Base-by-base conservation (phyloP, 345 rosid species). In the Ricinus communis region DNA sequence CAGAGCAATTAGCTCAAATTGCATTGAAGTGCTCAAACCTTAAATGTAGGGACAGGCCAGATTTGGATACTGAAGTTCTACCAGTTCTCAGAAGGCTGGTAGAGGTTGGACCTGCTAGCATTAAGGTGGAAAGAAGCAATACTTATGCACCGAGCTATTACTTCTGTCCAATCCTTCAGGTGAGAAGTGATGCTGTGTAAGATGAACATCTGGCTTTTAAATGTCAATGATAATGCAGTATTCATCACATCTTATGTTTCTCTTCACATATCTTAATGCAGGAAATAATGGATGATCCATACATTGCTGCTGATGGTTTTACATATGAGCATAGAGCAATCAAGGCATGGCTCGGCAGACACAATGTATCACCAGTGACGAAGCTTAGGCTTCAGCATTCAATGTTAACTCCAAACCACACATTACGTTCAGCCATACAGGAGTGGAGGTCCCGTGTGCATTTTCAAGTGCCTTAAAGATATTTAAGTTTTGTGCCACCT, bases 281-380 rank as follows among this genome's bases (percentile, higher is more conserved):
- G 97, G 96, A 91, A 79, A 72, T 93, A 55, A 91, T 89, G 94
- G 94, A 86, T 63, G 90, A 93, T 75, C 98, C 98, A n/a, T 81
- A 84, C 74, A 82, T 91, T 78, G 92, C 96, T 40, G 91, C 88
- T 16, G 97, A 93, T 82, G 96, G 98, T 65, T 91, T 89, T 79
- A 87, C 96, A 0, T 93, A 93, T 11, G 97, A 93, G 81, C 86
- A 79, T 22, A 74, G 68, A 81, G 96, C 94, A 28, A 91, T 93
- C 12, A 83, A 81, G 67, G 87, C 85, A 1, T 93, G 97, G 98
- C 82, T 88, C 55, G 85, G 75, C 46, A 87, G 76, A 74, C 84
- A 88, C 82, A 74, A 80, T 10, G 83, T 88, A 33, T 93, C 98
- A 51, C 96, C 96, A 0, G 94, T 88, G 62, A 85, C 98, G 73